These are phyloP conservation scores for Ophiorrhiza pumila DNA, from an alignment of 257 asterid genomes.

Conservation along the genomic window DNA sequence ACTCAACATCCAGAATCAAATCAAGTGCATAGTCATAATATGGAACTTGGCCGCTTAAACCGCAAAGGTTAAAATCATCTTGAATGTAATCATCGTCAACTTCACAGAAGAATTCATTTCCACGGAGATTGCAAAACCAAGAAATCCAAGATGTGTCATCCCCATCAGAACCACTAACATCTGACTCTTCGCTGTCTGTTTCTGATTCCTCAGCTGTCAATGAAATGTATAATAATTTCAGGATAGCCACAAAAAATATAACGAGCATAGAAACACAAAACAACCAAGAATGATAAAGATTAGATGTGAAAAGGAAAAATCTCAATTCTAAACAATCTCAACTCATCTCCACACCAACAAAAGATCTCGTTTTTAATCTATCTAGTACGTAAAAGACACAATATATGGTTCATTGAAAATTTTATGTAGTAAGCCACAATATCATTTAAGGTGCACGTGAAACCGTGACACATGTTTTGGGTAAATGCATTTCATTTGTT, in stretches of 20 bases:
- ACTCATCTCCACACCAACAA: background rate
- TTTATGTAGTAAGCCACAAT: background rate
- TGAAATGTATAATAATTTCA: background rate
- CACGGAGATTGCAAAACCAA: constrained; percentile 58
- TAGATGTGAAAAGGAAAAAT: background rate
- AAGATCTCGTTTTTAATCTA: background rate
- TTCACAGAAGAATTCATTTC: constrained; percentile 58
- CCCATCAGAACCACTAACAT: constrained; percentile 55
- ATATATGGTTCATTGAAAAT: background rate
- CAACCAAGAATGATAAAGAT: constrained; percentile 1
- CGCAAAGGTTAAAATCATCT: constrained; percentile 58
- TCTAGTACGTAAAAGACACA: background rate
- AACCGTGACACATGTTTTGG: background rate
- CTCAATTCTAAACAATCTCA: background rate
- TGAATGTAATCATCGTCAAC: constrained; percentile 61
- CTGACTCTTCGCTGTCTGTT: constrained; percentile 58
- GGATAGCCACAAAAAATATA: background rate
- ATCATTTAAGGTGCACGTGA: background rate
- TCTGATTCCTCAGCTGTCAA: constrained; percentile 47
- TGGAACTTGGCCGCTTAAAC: constrained; percentile 52
- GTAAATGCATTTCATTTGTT: background rate
- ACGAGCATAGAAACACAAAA: background rate
- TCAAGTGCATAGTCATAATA: constrained; percentile 58
- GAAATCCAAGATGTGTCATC: constrained; percentile 60
- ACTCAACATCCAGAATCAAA: constrained; percentile 54